Evolutionary conservation across 164 flowering plant species (phyloP), one percentile per base, ranked within the genome.

Genomic region (Vitis amurensis): DNA sequence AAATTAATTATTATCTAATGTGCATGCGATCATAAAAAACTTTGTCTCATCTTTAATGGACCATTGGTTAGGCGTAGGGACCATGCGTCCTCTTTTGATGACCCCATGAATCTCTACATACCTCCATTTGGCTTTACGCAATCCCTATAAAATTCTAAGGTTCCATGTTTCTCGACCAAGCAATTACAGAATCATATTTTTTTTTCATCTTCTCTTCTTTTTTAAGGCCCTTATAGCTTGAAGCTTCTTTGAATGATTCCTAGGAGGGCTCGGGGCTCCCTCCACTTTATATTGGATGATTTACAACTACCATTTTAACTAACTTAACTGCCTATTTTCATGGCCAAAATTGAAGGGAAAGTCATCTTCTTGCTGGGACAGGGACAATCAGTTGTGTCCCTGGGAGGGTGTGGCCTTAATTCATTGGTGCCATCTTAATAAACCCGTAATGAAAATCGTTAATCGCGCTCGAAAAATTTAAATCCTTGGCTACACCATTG

Each of bases 101-200:
- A 19, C 3, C n/a, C n/a, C 11, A 17, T 56, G 27, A 0, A 61
- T 44, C 50, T 72, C 37, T 16, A n/a, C 11, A 19, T 31, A 0
- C 15, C 37, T 71, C 48, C 9, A 56, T 65, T 68, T 4, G 52
- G 56, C 66, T 76, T 76, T 68, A 76, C 75, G 79, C 73, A 68
- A 76, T 68, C 63, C 68, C 61, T 50, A 27, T 4, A 49, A 57
- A 61, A 67, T n/a, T 58, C 11, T 6, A 59, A 31, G 14, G 60
- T 67, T 68, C 75, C 72, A 76, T 68, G 76, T 76, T 76, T 72
- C 69, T 64, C 29, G 64, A 72, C 67, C 73, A 76, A 76, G 79
- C 79, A 76, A 76, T 59, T 56, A 62, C 16, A n/a, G 70, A 72
- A 76, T 76, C 79, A 72, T 72, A 68, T 68, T 66, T 68, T 16